Conservation (phyloP, 164 flowering plant species). For the Stephania yunnanensis region DNA sequence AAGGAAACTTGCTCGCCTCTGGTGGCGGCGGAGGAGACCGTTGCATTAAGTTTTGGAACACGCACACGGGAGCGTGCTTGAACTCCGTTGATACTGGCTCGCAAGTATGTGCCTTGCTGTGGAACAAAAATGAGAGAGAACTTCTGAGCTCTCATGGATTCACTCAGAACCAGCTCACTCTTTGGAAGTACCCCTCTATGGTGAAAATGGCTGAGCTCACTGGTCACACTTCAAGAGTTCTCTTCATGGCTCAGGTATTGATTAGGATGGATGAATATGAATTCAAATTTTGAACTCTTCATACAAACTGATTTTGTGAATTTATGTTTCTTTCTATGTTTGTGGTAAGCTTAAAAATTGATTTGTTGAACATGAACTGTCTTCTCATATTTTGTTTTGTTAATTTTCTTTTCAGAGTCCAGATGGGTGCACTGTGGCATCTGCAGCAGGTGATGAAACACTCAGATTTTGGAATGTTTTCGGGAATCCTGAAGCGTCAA, state of each 20-base stretch:
- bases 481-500: conserved; percentile 35
- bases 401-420: conserved; percentile 30
- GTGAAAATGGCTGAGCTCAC: conserved; percentile 58
- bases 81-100: conserved; percentile 64
- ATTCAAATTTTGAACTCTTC: no score
- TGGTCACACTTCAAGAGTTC: conserved; percentile 61
- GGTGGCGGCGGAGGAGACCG: conserved; percentile 60
- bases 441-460: conserved; percentile 51
- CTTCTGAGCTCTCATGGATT: conserved; percentile 65
- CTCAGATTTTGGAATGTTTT: conserved; percentile 50
- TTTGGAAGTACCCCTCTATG: conserved; percentile 72
- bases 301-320: no score
- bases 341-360: no score
- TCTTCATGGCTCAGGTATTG: conserved; percentile 58
- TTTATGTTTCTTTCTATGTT: no score
- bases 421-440: conserved; percentile 55
- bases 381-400: not conserved
- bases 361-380: no score
- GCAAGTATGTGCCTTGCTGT: conserved; percentile 54
- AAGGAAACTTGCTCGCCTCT: conserved; percentile 51
- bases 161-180: conserved; percentile 50
- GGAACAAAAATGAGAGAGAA: conserved; percentile 59
- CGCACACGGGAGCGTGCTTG: conserved; percentile 59
- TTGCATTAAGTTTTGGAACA: conserved; percentile 62
- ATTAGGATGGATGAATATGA: not conserved